Base-by-base conservation (phyloP, 2,329 filamentous ascomycete species). In the Macrophomina tecta region DNA sequence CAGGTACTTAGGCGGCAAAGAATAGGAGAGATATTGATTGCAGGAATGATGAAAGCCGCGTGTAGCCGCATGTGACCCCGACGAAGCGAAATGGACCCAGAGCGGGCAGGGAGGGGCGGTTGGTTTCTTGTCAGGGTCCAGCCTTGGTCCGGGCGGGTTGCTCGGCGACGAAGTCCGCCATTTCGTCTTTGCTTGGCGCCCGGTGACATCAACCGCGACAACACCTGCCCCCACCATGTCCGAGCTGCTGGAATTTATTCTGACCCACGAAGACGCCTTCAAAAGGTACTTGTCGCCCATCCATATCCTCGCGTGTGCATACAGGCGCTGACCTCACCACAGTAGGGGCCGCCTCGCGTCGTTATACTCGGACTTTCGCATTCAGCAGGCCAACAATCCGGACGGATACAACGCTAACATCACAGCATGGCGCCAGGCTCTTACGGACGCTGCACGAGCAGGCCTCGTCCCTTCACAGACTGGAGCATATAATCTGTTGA, bases 331-430 rank as follows among this genome's bases (percentile, higher is more conserved):
- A 67, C 65, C 32, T 28, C 5, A 49, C 28, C 16, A 49, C 69
- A 78, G 77, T 70, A 93, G 90, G 81, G 86, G 89, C 69, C 91
- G 93, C 60, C 85, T 97, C 12, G 89, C 92, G 12, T 94, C 93
- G 5, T 88, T 97, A 53, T 97, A 96, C 81, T 94, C 93, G 56
- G 93, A 97, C 77, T 97, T 97, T 75, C 84, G 88, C 45, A 80
- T 87, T 5, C 92, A 94, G 71, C 86, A 86, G 72, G 87, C 86
- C 46, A 87, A 91, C 28, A 97, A 97, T 75, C 92, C 93, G 1
- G 92, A 96, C 77, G 93, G 92, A 73, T 97, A 93, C 81, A 81
- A 84, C 23, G 92, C 93, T 51, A 97, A 97, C 76, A 83, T 92
- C 49, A 81, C 85, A 6, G 91, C 92, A 63, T 97, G 93, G 93